A percentile compares a stretch with the other conserved stretches of the same genome.
These are phyloP conservation scores for Termitomyces sp. DNA, from an alignment of 768 basidiomycete species.

Conservation along the genomic window DNA sequence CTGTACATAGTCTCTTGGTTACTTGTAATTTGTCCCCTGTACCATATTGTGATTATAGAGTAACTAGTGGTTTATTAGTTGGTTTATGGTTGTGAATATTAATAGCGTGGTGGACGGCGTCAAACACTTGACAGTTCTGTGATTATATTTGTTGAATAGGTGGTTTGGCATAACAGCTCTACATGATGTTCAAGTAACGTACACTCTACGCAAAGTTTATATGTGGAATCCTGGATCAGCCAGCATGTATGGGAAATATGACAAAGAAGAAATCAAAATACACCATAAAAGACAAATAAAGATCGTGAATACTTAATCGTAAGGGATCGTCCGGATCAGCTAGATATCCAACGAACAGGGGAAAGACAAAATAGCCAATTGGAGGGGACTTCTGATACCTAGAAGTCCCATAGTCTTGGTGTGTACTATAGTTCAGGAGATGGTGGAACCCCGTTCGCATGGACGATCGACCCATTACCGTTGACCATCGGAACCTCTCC, in stretches of 20 bases:
- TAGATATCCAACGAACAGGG: not conserved
- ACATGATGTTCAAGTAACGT: constrained; percentile 11
- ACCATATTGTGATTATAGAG: too few species aligned
- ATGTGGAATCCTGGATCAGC: not conserved
- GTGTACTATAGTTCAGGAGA: constrained; percentile 2
- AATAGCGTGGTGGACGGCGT: not conserved
- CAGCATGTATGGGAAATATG: not conserved
- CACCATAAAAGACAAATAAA: constrained; percentile 1
- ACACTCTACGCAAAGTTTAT: constrained; percentile 13
- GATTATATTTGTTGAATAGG: not conserved
- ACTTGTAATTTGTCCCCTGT: not conserved
- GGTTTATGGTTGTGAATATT: too few species aligned
- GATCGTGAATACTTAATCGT: constrained; percentile 2
- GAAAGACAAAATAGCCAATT: not conserved
- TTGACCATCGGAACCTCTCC: not conserved
- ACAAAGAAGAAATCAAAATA: not conserved
- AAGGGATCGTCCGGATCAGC: not conserved
- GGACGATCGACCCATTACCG: constrained; percentile 4
- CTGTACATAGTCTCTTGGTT: not conserved
- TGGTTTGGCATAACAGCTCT: constrained; percentile 6
- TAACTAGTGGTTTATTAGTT: too few species aligned
- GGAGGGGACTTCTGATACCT: not conserved
- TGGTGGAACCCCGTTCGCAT: constrained; percentile 5
- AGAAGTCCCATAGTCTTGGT: not conserved
- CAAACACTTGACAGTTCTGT: not conserved